phyloP scores from a whole-genome alignment of 129 eudicot species.

The Centella asiatica region DNA sequence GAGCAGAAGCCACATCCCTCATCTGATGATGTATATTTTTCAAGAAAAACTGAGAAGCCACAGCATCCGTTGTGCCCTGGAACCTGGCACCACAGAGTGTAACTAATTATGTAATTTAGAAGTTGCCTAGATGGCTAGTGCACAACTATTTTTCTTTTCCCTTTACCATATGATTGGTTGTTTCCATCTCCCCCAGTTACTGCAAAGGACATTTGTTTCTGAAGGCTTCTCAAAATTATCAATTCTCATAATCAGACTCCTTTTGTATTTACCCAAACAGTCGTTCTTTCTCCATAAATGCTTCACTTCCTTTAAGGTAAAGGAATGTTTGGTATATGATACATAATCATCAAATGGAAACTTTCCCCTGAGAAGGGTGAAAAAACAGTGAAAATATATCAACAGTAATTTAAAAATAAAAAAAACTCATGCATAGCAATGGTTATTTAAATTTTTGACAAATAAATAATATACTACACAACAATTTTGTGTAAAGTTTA shows the following conservation, averaged over 20 bases:
- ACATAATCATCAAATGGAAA: slow-evolving; percentile 42
- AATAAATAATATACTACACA: too few species aligned
- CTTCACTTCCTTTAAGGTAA: slow-evolving; percentile 57
- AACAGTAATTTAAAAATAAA: too few species aligned
- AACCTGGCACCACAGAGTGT: slow-evolving; percentile 27
- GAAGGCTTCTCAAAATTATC: slow-evolving; percentile 53
- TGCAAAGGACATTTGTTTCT: slow-evolving; percentile 47
- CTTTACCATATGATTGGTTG: slow-evolving; percentile 61
- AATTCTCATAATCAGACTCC: slow-evolving; percentile 43
- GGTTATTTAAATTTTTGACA: too few species aligned
- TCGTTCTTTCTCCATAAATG: slow-evolving; percentile 50
- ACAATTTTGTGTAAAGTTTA: too few species aligned
- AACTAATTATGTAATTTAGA: not conserved
- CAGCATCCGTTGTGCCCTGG: slow-evolving; percentile 65
- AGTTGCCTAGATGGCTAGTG: not conserved
- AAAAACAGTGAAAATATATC: not conserved
- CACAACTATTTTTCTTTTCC: not conserved
- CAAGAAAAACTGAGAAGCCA: slow-evolving; percentile 56
- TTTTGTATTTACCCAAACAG: slow-evolving; percentile 34
- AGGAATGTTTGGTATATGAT: slow-evolving; percentile 37
- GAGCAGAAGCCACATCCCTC: slow-evolving; percentile 32
- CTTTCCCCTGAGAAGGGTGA: slow-evolving; percentile 28
- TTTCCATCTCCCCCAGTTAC: slow-evolving; percentile 58
- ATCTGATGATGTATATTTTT: slow-evolving; percentile 45
- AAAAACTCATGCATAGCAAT: too few species aligned